phyloP scores from a whole-genome alignment of 2,329 filamentous ascomycete species.

The Alternaria angustiovoidea region DNA sequence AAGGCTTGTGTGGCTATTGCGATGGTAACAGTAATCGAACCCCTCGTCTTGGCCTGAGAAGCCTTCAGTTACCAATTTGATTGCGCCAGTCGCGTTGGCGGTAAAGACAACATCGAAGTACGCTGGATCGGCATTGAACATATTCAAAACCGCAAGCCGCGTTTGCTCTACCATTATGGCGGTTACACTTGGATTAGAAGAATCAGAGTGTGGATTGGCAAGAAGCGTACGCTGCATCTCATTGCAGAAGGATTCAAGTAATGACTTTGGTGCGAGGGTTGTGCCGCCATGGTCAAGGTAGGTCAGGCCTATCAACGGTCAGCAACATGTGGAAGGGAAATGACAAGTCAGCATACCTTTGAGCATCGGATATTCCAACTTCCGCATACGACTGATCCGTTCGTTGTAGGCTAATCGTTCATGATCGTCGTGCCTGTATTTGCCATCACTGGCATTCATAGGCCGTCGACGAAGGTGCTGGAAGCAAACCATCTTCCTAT shows the following conservation, averaged over 20 bases:
- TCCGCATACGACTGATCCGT: slow-evolving; percentile 21
- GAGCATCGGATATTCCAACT: slow-evolving; percentile 38
- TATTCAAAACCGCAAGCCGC: slow-evolving; percentile 61
- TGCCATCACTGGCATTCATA: neutral
- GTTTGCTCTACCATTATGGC: slow-evolving; percentile 64
- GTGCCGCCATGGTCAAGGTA: slow-evolving; percentile 64
- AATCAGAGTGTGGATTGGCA: slow-evolving; percentile 72
- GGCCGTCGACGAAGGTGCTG: neutral
- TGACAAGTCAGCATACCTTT: slow-evolving; percentile 20
- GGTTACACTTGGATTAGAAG: slow-evolving; percentile 66
- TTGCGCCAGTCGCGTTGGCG: slow-evolving; percentile 88
- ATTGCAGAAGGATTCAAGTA: slow-evolving; percentile 63
- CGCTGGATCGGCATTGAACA: slow-evolving; percentile 81
- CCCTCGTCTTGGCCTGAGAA: slow-evolving; percentile 70
- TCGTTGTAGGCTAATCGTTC: slow-evolving; percentile 23
- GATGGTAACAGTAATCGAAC: slow-evolving; percentile 83
- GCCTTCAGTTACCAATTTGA: slow-evolving; percentile 84
- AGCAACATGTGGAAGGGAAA: neutral
- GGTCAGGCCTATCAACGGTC: slow-evolving; percentile 14
- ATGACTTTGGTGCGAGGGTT: slow-evolving; percentile 59
- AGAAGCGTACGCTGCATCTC: slow-evolving; percentile 67
- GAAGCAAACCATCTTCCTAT: slow-evolving; percentile 2
- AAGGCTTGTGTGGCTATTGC: slow-evolving; percentile 84
- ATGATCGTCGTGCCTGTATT: neutral
- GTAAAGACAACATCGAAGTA: slow-evolving; percentile 90